Base-by-base conservation (phyloP, 2,329 filamentous ascomycete species). In the Allantophomopsis cytisporea region DNA sequence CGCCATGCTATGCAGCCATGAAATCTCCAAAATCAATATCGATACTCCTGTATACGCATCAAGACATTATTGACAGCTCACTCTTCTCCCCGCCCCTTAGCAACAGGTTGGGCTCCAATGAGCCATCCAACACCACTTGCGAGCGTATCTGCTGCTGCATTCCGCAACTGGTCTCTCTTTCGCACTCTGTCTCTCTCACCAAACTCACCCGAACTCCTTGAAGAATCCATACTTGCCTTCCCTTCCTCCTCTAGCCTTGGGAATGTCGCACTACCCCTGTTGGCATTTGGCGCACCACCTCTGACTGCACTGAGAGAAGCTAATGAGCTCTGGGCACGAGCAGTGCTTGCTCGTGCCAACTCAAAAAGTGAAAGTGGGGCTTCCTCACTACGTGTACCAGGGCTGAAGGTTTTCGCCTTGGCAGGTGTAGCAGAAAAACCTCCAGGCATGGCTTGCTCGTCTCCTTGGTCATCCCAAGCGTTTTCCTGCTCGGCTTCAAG, bases 131-230 rank as follows among this genome's bases (percentile, higher is more conserved):
- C 71, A 14, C 78, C 73, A 34, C 73, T 76, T 2, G 78, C 77
- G 36, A 82, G 55, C 2, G 76, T 77, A n/a, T 74, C 76, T 40
- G 79, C 74, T 7, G 78, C 77, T 30, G 69, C 77, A 43, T 80
- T 76, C 45, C 74, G 65, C 32, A 82, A 51, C 56, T 81, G 79
- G 54, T 89, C 84, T 48, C 84, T 69, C 63, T 80, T 88, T 49
- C 83, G 70, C 31, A 73, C 65, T 41, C 66, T 60, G 42, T 65
- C 57, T 36, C 36, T 20, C 16, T 37, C 35, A 8, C 23, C 23
- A 28, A 28, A 28, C 11, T 28, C 23, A 68, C 50, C 13, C 65
- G 14, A 15, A 12, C 31, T 34, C 31, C 16, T 17, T 17, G 31
- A 12, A 8, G 14, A 65, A 43, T 68, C 68, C 2, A 64, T 66